Percentiles rank a stretch among this genome's conserved stretches.
These are phyloP conservation scores for Gymnopus androsaceus DNA, from an alignment of 1,284 basidiomycete species.

Conservation along the genomic window DNA sequence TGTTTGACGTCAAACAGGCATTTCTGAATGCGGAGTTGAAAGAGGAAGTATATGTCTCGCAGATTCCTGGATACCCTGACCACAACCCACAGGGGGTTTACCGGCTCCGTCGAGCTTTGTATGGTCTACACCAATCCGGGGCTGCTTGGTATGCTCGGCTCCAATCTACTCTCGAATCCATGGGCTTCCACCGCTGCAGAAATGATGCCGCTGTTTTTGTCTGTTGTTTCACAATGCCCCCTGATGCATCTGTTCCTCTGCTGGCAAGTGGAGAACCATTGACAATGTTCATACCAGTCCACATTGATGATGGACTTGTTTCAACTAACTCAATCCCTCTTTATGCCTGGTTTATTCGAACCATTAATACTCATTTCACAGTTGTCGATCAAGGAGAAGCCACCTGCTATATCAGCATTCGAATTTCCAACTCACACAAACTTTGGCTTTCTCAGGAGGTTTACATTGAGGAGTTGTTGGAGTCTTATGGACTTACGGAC, in stretches of 20 bases:
- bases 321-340: neutral
- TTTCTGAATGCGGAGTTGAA: constrained; percentile 36
- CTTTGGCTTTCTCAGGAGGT: constrained; percentile 7
- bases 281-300: neutral
- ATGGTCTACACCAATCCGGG: constrained; percentile 41
- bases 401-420: neutral
- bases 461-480: constrained; percentile 11
- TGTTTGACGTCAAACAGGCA: constrained; percentile 34
- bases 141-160: constrained; percentile 34
- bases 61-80: constrained; percentile 28
- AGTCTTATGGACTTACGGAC: neutral
- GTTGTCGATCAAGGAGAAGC: neutral
- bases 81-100: constrained; percentile 18
- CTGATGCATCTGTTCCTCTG: neutral
- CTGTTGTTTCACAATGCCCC: neutral
- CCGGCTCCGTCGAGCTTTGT: constrained; percentile 27
- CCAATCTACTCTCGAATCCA: constrained; percentile 18
- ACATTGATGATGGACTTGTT: constrained; percentile 11
- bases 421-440: neutral
- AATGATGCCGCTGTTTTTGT: constrained; percentile 26
- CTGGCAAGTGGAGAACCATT: neutral
- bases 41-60: constrained; percentile 35
- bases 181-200: constrained; percentile 26
- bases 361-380: neutral
- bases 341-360: neutral